These are phyloP conservation scores for Boletus fagicola DNA, from an alignment of 768 basidiomycete species.

Conservation along the genomic window DNA sequence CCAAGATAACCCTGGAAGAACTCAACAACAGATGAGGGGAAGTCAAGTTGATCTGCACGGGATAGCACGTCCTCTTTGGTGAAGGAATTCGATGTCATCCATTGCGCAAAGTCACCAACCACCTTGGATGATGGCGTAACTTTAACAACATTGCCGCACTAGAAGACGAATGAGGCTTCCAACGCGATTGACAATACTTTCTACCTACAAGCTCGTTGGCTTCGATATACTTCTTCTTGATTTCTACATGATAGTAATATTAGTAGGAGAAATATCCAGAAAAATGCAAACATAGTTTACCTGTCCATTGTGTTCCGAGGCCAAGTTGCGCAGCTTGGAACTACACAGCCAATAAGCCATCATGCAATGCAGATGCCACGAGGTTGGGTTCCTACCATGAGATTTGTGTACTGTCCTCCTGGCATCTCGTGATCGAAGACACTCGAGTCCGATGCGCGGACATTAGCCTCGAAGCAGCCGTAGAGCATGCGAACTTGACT, in stretches of 20 bases:
- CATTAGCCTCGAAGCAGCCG: conserved; percentile 96
- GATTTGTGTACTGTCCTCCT: conserved; percentile 92
- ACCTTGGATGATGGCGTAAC: conserved; percentile 99
- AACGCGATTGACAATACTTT: background rate
- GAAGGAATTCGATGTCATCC: conserved; percentile 95
- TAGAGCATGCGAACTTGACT: conserved; percentile 95
- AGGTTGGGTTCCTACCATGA: conserved; percentile 63
- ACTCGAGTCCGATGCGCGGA: conserved; percentile 94
- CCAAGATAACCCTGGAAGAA: conserved; percentile 99
- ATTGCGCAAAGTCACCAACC: conserved; percentile 98
- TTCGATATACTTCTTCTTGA: conserved; percentile 98
- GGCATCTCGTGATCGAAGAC: conserved; percentile 99
- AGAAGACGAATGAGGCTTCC: conserved; percentile 10
- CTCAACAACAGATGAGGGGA: conserved; percentile 95
- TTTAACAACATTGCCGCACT: conserved; percentile 99
- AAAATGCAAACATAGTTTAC: conserved; percentile 37
- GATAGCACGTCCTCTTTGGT: conserved; percentile 83
- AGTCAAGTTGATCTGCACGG: conserved; percentile 88
- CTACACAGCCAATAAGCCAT: conserved; percentile 40
- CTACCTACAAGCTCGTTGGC: conserved; percentile 85
- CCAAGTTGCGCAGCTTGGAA: conserved; percentile 99
- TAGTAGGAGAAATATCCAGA: conserved; percentile 7
- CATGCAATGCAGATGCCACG: conserved; percentile 15
- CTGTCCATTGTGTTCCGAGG: conserved; percentile 93
- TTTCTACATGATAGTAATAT: conserved; percentile 48